Evolutionary conservation across 2,329 filamentous ascomycete species (phyloP).

Genomic region (Ascochyta rabiei): DNA sequence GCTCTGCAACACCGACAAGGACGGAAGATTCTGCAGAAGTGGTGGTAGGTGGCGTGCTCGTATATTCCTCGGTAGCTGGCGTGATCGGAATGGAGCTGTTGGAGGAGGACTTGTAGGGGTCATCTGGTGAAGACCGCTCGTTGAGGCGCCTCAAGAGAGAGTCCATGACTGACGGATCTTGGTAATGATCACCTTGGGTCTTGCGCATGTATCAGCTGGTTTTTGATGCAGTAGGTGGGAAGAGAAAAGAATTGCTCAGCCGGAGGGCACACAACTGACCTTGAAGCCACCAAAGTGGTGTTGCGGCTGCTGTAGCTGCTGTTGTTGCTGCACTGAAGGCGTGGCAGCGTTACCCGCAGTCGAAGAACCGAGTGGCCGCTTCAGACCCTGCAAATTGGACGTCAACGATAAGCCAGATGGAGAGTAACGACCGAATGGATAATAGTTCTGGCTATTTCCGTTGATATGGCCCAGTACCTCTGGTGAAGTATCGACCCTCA

Average conservation of each 20-base stretch:
- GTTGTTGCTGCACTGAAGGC: conserved; percentile 28
- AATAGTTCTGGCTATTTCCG: conserved; percentile 36
- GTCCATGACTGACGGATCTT: conserved; percentile 54
- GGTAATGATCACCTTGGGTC: conserved; percentile 54
- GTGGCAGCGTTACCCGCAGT: conserved; percentile 40
- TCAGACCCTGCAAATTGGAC: conserved; percentile 45
- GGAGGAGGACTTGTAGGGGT: conserved; percentile 64
- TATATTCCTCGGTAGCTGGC: conserved; percentile 63
- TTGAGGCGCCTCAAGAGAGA: conserved; percentile 74
- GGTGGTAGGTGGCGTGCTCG: conserved; percentile 38
- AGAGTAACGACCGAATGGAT: conserved; percentile 25
- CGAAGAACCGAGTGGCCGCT: conserved; percentile 48
- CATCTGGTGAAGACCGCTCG: conserved; percentile 54
- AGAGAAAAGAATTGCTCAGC: background rate
- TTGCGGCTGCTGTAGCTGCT: conserved; percentile 5
- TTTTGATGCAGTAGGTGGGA: background rate
- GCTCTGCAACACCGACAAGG: conserved; percentile 59
- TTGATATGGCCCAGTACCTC: conserved; percentile 43
- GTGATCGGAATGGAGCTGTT: conserved; percentile 68
- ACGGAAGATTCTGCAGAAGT: conserved; percentile 30
- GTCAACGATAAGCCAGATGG: conserved; percentile 41
- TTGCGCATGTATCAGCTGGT: conserved; percentile 47
- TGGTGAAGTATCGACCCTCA: conserved; percentile 43
- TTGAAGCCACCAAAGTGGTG: conserved; percentile 35
- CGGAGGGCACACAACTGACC: conserved; percentile 29